Evolutionary conservation across 2,329 filamentous ascomycete species (phyloP).

Genomic region (Trichoderma sp.): DNA sequence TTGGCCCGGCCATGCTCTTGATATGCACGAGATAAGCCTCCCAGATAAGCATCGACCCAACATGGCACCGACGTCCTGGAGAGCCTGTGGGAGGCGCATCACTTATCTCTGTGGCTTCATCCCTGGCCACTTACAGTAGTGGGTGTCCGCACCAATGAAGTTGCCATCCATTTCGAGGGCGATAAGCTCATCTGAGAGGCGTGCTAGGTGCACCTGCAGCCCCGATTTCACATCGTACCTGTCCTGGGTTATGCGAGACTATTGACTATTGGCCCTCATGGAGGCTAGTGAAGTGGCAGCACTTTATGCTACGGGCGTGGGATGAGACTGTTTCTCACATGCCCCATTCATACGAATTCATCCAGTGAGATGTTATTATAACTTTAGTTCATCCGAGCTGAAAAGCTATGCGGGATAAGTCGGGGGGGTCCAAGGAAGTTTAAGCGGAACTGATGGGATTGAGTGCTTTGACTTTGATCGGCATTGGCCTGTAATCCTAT

Average conservation of each 20-base stretch:
- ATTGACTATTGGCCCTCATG: slow-evolving; percentile 9
- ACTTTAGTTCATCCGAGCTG: slow-evolving; percentile 12
- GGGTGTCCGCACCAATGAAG: neutral
- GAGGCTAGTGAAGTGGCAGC: neutral
- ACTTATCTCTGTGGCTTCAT: slow-evolving; percentile 19
- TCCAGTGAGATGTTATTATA: neutral
- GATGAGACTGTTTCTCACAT: neutral
- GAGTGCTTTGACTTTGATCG: neutral
- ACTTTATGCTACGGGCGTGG: slow-evolving; percentile 1
- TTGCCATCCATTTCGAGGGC: slow-evolving; percentile 10
- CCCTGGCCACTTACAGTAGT: neutral
- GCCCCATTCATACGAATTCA: neutral
- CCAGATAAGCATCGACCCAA: slow-evolving; percentile 17
- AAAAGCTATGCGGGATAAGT: slow-evolving; percentile 2
- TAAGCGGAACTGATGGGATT: neutral
- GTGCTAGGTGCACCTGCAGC: neutral
- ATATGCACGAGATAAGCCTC: slow-evolving; percentile 16
- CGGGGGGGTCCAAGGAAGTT: neutral
- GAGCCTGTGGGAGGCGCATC: slow-evolving; percentile 16
- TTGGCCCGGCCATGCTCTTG: neutral
- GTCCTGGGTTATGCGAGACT: neutral
- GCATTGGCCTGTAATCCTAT: neutral
- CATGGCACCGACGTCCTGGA: neutral
- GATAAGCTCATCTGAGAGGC: slow-evolving; percentile 17
- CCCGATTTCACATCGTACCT: slow-evolving; percentile 10